Evolutionary conservation across 1,139 yeast species (phyloP).

Genomic region (Pichia sp.): DNA sequence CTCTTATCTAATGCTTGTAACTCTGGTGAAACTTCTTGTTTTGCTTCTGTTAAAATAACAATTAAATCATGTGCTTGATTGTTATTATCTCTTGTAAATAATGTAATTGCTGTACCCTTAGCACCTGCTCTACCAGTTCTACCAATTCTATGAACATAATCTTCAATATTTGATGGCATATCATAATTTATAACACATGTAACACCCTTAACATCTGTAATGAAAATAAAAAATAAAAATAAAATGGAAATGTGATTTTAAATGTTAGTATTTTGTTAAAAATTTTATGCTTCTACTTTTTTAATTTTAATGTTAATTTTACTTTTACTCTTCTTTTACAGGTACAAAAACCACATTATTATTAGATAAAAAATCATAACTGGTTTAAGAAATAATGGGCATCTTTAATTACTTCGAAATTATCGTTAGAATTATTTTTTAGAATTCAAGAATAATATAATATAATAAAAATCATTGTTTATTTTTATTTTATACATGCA

Average conservation of each 20-base stretch:
- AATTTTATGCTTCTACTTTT: too few species aligned
- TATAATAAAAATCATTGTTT: not conserved
- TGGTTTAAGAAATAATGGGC: not conserved
- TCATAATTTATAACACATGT: slow-evolving; percentile 89
- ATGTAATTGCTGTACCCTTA: slow-evolving; percentile 57
- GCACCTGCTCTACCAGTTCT: not conserved
- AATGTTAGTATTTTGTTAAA: slow-evolving; percentile 11
- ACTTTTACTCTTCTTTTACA: slow-evolving; percentile 1
- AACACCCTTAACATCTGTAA: slow-evolving; percentile 90
- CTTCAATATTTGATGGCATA: slow-evolving; percentile 43
- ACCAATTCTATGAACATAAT: not conserved
- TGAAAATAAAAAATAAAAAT: not conserved
- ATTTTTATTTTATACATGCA: not conserved
- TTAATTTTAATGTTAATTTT: not conserved
- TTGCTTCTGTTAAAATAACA: slow-evolving; percentile 90
- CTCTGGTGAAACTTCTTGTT: slow-evolving; percentile 74
- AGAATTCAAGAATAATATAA: not conserved
- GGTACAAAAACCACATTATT: not conserved
- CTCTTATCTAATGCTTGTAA: slow-evolving; percentile 52
- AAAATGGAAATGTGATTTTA: not conserved
- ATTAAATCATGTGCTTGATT: slow-evolving; percentile 88
- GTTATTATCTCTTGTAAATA: slow-evolving; percentile 84
- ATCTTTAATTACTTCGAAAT: not conserved
- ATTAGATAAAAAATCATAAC: not conserved
- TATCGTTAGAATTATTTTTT: not conserved